A percentile compares a stretch with the other conserved stretches of the same genome.
These are phyloP conservation scores for Russula foetens DNA, from an alignment of 768 basidiomycete species.

Conservation along the genomic window DNA sequence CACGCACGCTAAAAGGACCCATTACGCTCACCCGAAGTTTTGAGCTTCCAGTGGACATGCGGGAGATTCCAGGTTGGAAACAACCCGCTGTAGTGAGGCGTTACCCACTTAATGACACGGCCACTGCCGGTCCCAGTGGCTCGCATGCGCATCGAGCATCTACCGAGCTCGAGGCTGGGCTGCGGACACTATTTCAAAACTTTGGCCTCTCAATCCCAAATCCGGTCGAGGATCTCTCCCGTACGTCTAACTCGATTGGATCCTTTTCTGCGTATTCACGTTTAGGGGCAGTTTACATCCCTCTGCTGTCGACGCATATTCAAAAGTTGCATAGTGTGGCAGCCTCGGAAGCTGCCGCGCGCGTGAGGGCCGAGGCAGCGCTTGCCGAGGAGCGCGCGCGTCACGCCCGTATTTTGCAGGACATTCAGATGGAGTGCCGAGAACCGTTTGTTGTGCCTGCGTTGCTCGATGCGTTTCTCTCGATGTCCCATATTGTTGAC, in stretches of 20 bases:
- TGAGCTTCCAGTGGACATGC: background rate
- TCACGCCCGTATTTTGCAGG: conserved; percentile 11
- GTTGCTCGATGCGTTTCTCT: conserved; percentile 27
- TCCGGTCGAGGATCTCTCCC: background rate
- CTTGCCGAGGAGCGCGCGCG: conserved; percentile 10
- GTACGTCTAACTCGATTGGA: background rate
- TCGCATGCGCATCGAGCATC: background rate
- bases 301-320: background rate
- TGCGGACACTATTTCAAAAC: background rate
- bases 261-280: background rate
- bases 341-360: background rate
- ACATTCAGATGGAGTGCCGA: conserved; percentile 18
- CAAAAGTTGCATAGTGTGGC: background rate
- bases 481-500: conserved; percentile 24
- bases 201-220: background rate
- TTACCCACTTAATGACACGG: background rate
- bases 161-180: background rate
- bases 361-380: background rate
- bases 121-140: background rate
- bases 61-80: background rate
- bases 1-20: background rate
- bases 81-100: background rate
- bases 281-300: background rate
- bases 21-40: background rate
- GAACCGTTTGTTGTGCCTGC: conserved; percentile 28